These are phyloP conservation scores for Aureobasidium sp. DNA, from an alignment of 2,329 filamentous ascomycete species.

Conservation along the genomic window DNA sequence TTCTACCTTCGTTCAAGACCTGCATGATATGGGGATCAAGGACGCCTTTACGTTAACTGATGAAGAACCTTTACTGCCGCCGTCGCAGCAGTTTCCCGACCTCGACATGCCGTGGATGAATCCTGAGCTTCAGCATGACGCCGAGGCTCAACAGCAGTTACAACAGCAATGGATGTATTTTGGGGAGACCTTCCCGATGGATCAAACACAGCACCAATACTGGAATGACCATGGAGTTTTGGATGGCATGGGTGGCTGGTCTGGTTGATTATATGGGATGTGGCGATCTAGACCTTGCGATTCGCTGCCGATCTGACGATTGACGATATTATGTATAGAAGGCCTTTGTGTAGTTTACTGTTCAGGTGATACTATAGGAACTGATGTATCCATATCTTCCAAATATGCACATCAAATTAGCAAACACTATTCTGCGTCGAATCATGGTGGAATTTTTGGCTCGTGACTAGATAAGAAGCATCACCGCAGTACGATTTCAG, in stretches of 20 bases:
- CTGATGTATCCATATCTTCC: too few relatives aligned
- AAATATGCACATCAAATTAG: too few relatives aligned
- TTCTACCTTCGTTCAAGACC: neutral
- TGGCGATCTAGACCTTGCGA: neutral
- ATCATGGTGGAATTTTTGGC: too few relatives aligned
- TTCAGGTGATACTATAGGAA: too few relatives aligned
- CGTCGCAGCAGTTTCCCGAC: neutral
- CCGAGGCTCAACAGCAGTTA: neutral
- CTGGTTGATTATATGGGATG: neutral
- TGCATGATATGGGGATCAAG: neutral
- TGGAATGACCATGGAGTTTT: conserved; percentile 6
- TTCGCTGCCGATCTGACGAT: neutral
- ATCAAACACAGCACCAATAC: neutral
- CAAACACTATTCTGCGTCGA: too few relatives aligned
- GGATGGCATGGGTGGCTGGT: conserved; percentile 10
- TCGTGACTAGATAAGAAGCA: too few relatives aligned
- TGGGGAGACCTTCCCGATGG: neutral
- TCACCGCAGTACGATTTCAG: too few relatives aligned
- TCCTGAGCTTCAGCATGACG: neutral
- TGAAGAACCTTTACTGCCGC: neutral
- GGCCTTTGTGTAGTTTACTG: too few relatives aligned
- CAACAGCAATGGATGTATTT: conserved; percentile 7
- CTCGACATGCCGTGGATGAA: neutral
- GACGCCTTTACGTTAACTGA: neutral
- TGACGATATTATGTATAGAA: neutral